These are phyloP conservation scores for Steccherinum ochraceum DNA, from an alignment of 768 basidiomycete species.

Conservation along the genomic window DNA sequence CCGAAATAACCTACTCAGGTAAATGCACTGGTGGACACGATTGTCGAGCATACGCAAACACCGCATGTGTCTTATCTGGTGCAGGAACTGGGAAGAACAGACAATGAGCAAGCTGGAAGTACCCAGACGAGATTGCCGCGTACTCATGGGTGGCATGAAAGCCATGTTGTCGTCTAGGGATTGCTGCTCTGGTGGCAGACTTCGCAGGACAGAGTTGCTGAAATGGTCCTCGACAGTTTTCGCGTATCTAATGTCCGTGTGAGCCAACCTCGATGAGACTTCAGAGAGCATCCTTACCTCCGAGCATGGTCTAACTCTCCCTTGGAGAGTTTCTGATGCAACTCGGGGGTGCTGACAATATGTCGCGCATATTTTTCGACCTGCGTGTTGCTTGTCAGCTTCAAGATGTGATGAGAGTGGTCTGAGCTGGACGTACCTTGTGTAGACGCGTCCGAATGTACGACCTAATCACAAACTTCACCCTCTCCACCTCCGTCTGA, in stretches of 20 bases:
- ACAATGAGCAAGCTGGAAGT: neutral
- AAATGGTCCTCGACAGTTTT: slow-evolving; percentile 70
- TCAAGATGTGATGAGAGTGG: neutral
- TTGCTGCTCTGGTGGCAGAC: slow-evolving; percentile 70
- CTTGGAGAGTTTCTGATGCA: slow-evolving; percentile 75
- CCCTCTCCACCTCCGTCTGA: slow-evolving; percentile 90
- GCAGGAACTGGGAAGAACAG: slow-evolving; percentile 48
- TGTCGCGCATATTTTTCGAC: slow-evolving; percentile 85
- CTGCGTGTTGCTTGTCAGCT: slow-evolving; percentile 19
- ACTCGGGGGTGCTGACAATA: slow-evolving; percentile 61
- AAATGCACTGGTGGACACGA: slow-evolving; percentile 60
- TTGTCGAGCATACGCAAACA: slow-evolving; percentile 74
- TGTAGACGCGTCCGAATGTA: slow-evolving; percentile 81
- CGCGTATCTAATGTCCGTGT: slow-evolving; percentile 54
- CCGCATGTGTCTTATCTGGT: slow-evolving; percentile 70
- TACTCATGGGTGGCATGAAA: slow-evolving; percentile 73
- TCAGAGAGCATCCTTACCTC: slow-evolving; percentile 36
- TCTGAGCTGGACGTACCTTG: slow-evolving; percentile 53
- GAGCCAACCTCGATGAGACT: neutral
- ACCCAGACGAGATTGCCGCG: slow-evolving; percentile 22
- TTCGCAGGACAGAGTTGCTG: slow-evolving; percentile 72
- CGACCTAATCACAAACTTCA: slow-evolving; percentile 86
- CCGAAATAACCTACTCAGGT: slow-evolving; percentile 55
- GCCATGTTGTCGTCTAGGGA: slow-evolving; percentile 69
- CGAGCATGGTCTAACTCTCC: slow-evolving; percentile 79